A percentile compares a stretch with the other conserved stretches of the same genome.
Conservation (phyloP, 148 eudicot genomes). For the Polygonum aviculare region DNA sequence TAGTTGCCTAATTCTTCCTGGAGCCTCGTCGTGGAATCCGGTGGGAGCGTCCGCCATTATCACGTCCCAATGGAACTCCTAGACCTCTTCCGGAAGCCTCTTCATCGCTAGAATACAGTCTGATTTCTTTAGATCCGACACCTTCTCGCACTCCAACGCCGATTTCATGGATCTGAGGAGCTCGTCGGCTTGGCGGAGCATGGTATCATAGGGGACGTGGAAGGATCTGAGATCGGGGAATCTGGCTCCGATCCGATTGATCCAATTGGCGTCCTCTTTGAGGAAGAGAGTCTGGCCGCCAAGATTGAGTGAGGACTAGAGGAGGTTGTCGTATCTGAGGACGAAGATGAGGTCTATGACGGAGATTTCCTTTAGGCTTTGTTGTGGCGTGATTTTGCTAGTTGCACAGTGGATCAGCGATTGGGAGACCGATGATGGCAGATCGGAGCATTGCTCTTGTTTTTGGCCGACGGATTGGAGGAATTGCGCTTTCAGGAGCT, state of each 20-base stretch:
- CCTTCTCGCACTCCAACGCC: slow-evolving; percentile 15
- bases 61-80: slow-evolving; percentile 44
- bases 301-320: slow-evolving; percentile 42
- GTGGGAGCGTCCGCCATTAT: slow-evolving; percentile 56
- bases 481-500: not conserved
- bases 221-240: slow-evolving; percentile 24
- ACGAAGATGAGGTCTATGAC: slow-evolving; percentile 38
- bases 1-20: slow-evolving; percentile 63
- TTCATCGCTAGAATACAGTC: slow-evolving; percentile 28
- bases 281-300: slow-evolving; percentile 44
- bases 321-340: slow-evolving; percentile 37
- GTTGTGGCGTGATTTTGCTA: slow-evolving; percentile 33
- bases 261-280: slow-evolving; percentile 45
- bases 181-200: slow-evolving; percentile 26
- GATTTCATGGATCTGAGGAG: slow-evolving; percentile 14
- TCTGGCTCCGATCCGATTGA: slow-evolving; percentile 19
- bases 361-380: slow-evolving; percentile 23
- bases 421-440: not conserved
- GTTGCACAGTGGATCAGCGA: slow-evolving; percentile 44
- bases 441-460: not conserved
- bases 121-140: slow-evolving; percentile 15
- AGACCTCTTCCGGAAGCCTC: slow-evolving; percentile 29
- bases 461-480: not conserved
- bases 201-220: slow-evolving; percentile 32
- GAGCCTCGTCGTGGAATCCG: slow-evolving; percentile 34